Evolutionary conservation across 106 monocot species (phyloP).

Genomic region (Platanthera zijinensis): DNA sequence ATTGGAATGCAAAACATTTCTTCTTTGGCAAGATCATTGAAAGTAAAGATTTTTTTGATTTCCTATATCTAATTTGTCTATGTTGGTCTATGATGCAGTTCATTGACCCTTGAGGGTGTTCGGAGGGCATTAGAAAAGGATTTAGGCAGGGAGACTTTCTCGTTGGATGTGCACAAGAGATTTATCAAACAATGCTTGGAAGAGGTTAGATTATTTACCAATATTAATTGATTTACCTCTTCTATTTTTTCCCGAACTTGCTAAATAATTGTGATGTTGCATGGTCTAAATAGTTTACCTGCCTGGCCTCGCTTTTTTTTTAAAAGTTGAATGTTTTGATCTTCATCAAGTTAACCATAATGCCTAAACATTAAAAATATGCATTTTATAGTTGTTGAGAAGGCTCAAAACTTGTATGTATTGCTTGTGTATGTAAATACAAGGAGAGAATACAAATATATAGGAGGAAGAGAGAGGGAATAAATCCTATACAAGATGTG

Average conservation of each 20-base stretch:
- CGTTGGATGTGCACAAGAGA: conserved; percentile 69
- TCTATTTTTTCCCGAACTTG: background rate
- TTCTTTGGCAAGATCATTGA: background rate
- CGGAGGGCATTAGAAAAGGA: conserved; percentile 85
- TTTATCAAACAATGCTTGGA: conserved; percentile 81
- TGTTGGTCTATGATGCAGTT: conserved; percentile 32
- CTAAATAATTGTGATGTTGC: background rate
- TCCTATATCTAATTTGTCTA: background rate
- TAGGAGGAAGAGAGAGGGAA: too few species aligned
- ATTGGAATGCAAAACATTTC: background rate
- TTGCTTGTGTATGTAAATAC: too few species aligned
- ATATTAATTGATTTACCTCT: background rate
- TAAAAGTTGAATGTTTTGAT: background rate
- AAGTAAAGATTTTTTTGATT: background rate
- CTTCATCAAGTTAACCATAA: background rate
- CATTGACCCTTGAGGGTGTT: conserved; percentile 90
- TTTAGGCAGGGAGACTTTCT: conserved; percentile 49
- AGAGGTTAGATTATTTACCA: conserved; percentile 36
- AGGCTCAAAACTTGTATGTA: too few species aligned
- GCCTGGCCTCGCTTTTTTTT: background rate
- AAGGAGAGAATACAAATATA: too few species aligned
- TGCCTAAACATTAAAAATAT: background rate
- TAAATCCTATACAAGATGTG: too few species aligned
- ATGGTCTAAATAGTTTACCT: background rate
- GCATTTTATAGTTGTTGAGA: too few species aligned